phyloP scores from a whole-genome alignment of 129 eudicot genomes.

The sunflower (Helianthus annuus) region DNA sequence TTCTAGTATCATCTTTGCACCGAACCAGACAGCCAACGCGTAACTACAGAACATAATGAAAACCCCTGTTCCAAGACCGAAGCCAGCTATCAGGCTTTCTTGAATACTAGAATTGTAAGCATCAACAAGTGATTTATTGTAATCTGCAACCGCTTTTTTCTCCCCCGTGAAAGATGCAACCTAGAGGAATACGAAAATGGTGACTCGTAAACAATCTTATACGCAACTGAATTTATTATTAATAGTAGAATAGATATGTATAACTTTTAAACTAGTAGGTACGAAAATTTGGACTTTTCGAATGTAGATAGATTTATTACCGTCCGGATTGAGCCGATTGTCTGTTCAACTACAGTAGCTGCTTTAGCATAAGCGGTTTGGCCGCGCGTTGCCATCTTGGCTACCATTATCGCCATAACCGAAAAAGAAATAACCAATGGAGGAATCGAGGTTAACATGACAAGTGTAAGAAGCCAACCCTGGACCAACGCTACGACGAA shows the following conservation, averaged over 20 bases:
- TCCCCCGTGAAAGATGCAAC: constrained; percentile 94
- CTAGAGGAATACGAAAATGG: constrained; percentile 25
- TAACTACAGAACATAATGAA: constrained; percentile 56
- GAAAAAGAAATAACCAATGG: constrained; percentile 59
- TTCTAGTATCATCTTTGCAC: constrained; percentile 72
- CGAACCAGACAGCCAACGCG: constrained; percentile 80
- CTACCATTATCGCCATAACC: constrained; percentile 43
- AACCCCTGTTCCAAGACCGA: constrained; percentile 66
- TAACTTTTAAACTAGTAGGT: background rate
- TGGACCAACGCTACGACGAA: constrained; percentile 61
- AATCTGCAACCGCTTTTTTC: constrained; percentile 67
- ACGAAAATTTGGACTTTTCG: background rate
- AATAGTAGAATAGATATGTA: background rate
- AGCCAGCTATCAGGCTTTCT: constrained; percentile 76
- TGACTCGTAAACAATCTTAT: too few species aligned
- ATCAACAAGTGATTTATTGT: constrained; percentile 55
- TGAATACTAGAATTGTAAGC: constrained; percentile 68
- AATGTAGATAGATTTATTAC: constrained; percentile 27
- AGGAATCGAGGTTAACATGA: constrained; percentile 65
- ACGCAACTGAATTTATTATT: too few species aligned
- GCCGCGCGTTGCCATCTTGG: constrained; percentile 72
- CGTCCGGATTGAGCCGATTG: constrained; percentile 89
- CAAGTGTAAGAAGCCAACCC: constrained; percentile 90
- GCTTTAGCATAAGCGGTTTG: constrained; percentile 82
- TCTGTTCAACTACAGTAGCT: constrained; percentile 71